Evolutionary conservation across 306 rosid species (phyloP).

Genomic region (Pterocarpus macrocarpus): DNA sequence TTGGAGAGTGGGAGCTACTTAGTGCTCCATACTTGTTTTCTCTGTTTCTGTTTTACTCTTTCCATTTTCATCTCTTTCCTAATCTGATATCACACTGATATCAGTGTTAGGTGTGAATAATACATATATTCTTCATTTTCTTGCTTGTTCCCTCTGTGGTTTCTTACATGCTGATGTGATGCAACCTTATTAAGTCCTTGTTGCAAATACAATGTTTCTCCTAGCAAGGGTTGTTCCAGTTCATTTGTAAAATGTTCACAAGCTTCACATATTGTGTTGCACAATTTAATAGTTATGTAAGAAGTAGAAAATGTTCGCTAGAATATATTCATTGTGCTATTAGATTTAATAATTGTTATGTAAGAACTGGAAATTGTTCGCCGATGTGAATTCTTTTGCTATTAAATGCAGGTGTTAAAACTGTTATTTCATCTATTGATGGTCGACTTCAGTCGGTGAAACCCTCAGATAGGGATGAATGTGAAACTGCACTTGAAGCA

Average conservation of each 20-base stretch:
- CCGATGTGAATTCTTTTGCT: conserved; percentile 30
- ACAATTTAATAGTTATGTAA: conserved; percentile 1
- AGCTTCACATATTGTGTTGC: conserved; percentile 11
- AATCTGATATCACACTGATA: too few species aligned
- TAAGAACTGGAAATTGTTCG: conserved; percentile 13
- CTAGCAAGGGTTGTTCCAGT: not conserved
- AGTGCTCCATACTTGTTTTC: too few species aligned
- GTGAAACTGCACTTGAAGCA: conserved; percentile 91
- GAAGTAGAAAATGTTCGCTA: conserved; percentile 15
- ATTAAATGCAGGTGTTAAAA: conserved; percentile 64
- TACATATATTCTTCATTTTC: too few species aligned
- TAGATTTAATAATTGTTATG: conserved; percentile 15
- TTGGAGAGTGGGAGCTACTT: too few species aligned
- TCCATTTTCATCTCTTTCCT: too few species aligned
- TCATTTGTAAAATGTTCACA: conserved; percentile 2
- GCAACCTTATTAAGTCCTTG: conserved; percentile 8
- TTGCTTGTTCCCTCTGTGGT: too few species aligned
- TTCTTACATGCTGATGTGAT: not conserved
- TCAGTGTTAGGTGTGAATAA: too few species aligned
- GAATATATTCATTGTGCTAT: conserved; percentile 36
- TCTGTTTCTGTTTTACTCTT: too few species aligned
- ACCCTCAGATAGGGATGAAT: conserved; percentile 70
- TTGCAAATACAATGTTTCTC: not conserved
- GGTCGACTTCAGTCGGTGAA: conserved; percentile 67
- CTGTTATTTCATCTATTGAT: conserved; percentile 73